Conservation (phyloP, 345 rosid genomes). For the Populus simonii region DNA sequence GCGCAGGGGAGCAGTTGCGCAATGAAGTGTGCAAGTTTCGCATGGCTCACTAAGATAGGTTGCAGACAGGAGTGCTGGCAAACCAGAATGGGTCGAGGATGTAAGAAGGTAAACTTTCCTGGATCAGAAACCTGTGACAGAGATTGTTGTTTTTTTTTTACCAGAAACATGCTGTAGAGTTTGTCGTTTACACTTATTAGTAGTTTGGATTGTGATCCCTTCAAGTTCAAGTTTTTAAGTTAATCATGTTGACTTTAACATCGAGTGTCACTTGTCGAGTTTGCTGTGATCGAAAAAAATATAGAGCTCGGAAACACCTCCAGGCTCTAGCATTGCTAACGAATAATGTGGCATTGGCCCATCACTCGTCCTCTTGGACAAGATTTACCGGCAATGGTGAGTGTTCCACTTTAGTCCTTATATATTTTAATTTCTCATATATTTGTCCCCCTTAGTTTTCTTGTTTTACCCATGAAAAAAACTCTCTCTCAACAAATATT, state of each 20-base stretch:
- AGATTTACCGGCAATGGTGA: too few species aligned
- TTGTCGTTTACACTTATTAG: background rate
- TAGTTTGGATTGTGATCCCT: background rate
- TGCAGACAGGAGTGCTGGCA: background rate
- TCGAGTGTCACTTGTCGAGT: background rate
- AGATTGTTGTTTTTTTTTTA: too few species aligned
- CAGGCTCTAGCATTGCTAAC: background rate
- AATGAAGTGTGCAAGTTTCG: conserved; percentile 46
- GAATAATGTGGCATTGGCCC: background rate
- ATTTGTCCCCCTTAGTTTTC: too few species aligned
- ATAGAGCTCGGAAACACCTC: background rate
- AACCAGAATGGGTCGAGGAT: background rate
- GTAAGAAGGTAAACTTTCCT: background rate
- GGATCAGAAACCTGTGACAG: background rate
- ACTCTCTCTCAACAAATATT: too few species aligned
- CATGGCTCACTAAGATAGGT: background rate
- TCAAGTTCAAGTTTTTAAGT: too few species aligned
- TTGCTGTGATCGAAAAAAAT: background rate
- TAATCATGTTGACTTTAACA: background rate
- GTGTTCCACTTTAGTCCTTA: too few species aligned
- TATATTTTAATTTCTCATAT: too few species aligned
- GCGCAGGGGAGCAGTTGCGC: conserved; percentile 30
- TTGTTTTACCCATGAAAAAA: too few species aligned
- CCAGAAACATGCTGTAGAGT: too few species aligned
- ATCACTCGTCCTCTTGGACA: too few species aligned